Evolutionary conservation across 192 early-diverging fungal genomes (phyloP), one percentile per base, ranked within the genome.

Genomic region (Geranomyces michiganensis): DNA sequence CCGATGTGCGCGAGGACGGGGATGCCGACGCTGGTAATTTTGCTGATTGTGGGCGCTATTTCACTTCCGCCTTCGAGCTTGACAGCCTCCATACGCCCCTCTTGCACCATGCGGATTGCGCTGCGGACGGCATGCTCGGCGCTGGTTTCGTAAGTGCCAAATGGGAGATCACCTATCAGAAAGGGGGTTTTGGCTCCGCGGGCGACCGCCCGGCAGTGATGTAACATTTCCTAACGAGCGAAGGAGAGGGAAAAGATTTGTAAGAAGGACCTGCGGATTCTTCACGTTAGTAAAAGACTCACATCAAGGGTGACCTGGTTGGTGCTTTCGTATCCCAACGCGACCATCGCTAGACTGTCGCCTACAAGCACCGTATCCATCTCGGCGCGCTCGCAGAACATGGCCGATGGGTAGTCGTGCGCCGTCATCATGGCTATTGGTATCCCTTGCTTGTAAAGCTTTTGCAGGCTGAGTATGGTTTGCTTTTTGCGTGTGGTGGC

Each of bases 341-440:
- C 89, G 0, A 99, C 97, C 97, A 99, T 99, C 14, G 94, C 97
- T 58, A 98, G 79, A 1, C 92, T 94, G 77, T 98, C 97, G 21
- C 97, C 97, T 3, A 99, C 95, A 10, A 99, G 85, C 62, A 83
- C 83, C 73, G 93, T 87, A 68, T 99, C 97, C 65, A 95, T 85
- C 17, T 90, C 92, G 0, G 92, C 84, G 43, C 88, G 84, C 61
- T 98, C 96, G 58, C 86, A 90, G 21, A 95, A 85, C 29, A 93
- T 76, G 1, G 89, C 90, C 15, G 93, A 91, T 43, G 97, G 95
- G 68, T 97, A 99, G 81, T 99, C 96, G 71, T 95, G 90, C 4
- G 97, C 97, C 0, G 97, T 99, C 89, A 98, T 92, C 78, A 98
- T 85, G 0, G 94, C 85, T 47, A 99, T 94, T 12, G 94, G 93